phyloP scores from a whole-genome alignment of 257 asterid genomes.

The Solanum corneliomulleri region DNA sequence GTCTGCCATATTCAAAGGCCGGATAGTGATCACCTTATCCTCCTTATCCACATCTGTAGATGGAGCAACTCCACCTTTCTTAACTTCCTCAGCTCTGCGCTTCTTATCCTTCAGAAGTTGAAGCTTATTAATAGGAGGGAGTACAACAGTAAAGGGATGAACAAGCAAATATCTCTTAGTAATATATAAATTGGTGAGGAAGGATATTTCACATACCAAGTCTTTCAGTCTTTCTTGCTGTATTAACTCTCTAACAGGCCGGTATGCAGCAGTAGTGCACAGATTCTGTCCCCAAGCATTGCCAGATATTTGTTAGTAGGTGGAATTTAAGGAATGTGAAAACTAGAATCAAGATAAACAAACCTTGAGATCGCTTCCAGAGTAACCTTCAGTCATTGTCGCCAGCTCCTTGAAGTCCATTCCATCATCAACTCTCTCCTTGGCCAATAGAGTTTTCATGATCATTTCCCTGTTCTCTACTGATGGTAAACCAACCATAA shows the following conservation, averaged over 20 bases:
- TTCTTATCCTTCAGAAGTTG: slow-evolving; percentile 26
- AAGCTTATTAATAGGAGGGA: neutral
- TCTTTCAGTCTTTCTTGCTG: slow-evolving; percentile 53
- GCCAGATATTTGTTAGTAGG: neutral
- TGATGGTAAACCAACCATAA: slow-evolving; percentile 81
- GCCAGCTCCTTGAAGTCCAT: slow-evolving; percentile 65
- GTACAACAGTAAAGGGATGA: neutral
- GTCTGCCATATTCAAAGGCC: slow-evolving; percentile 76
- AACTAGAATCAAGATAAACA: neutral
- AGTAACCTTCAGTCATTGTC: slow-evolving; percentile 69
- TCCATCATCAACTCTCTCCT: slow-evolving; percentile 50
- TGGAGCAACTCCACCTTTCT: slow-evolving; percentile 6
- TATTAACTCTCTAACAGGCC: slow-evolving; percentile 80
- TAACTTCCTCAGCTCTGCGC: slow-evolving; percentile 18
- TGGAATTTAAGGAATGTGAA: neutral
- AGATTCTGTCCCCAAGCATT: slow-evolving; percentile 41
- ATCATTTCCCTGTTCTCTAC: slow-evolving; percentile 61
- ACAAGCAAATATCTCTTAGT: neutral
- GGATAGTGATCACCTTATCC: slow-evolving; percentile 51
- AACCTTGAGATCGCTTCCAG: slow-evolving; percentile 95
- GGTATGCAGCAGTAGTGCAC: slow-evolving; percentile 83
- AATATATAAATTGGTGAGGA: neutral
- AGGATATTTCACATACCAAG: slow-evolving; percentile 15
- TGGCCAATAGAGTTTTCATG: slow-evolving; percentile 53
- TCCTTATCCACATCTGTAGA: slow-evolving; percentile 13